Evolutionary conservation across 805 yeast species (phyloP), one percentile per base, ranked within the genome.

Genomic region (Monosporozyma aerobia): DNA sequence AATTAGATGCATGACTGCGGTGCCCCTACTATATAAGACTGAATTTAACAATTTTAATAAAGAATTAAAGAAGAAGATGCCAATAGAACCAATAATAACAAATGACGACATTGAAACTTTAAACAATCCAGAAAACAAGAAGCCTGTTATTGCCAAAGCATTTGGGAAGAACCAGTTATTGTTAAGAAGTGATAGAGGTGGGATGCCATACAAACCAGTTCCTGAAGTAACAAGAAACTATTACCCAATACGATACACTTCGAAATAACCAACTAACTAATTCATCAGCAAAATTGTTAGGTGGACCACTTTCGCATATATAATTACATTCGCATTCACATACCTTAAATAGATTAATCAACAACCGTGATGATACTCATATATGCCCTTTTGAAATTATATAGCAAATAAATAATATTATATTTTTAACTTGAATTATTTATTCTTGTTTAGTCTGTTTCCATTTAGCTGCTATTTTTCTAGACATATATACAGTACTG

Each of bases 151-250:
- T 22, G 67, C 62, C 16, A 59, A 60, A 44, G 71, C 71, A 2
- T 68, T 66, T 54, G 71, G 71, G 44, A 64, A 59, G 55, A 68
- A 68, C 51, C 56, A 59, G 32, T 49, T 67, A 22, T 49, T 68
- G 16, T 47, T 68, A 29, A 58, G 64, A 44, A 63, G 65, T 39
- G 71, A 68, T 50, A 61, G 71, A 56, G 71, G 70, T 23, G 69
- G 70, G 7, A 44, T 68, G 19, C 69, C 71, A n/a, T 68, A 67
- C 53, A 68, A 62, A 47, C 59, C 59, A 23, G 63, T 65, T 16
- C 71, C 71, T 5, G 67, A 61, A 43, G 65, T 68, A 2, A 49
- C 50, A 13, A 61, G 61, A 44, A 66, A 65, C 50, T 54, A 58
- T 29, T 65, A 66, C 54, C 69, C 56, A 13, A 35, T 39, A 5